These are phyloP conservation scores for Rutstroemia sp. DNA, from an alignment of 2,329 filamentous ascomycete genomes.

Conservation along the genomic window DNA sequence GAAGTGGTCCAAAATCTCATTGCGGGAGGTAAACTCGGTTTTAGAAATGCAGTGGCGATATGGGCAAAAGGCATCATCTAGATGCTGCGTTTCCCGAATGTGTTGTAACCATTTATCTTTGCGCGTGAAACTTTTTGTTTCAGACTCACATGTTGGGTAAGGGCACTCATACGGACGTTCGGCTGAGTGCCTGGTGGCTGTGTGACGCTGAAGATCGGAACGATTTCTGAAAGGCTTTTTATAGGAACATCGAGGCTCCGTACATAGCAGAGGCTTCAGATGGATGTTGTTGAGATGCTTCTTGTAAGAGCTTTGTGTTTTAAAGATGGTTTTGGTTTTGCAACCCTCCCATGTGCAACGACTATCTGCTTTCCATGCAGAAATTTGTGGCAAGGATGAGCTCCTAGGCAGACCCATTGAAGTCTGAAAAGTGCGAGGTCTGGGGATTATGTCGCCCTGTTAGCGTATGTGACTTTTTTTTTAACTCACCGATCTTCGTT, in stretches of 20 bases:
- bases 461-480: slow-evolving; percentile 15
- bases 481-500: slow-evolving; percentile 11
- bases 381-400: not conserved
- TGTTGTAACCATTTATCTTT: slow-evolving; percentile 14
- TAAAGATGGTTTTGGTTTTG: slow-evolving; percentile 3
- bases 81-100: slow-evolving; percentile 10
- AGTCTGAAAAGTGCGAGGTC: too few species aligned
- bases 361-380: not conserved
- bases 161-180: not conserved
- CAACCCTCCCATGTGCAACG: slow-evolving; percentile 5
- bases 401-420: not conserved
- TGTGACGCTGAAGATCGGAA: slow-evolving; percentile 6
- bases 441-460: slow-evolving; percentile 12
- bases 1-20: slow-evolving; percentile 9
- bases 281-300: slow-evolving; percentile 8
- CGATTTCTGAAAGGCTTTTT: slow-evolving; percentile 8
- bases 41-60: slow-evolving; percentile 2
- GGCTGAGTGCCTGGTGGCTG: not conserved
- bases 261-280: slow-evolving; percentile 1
- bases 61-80: slow-evolving; percentile 12
- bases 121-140: slow-evolving; percentile 4
- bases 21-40: not conserved
- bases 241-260: not conserved
- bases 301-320: not conserved
- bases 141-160: slow-evolving; percentile 5